Evolutionary conservation across 2,329 filamentous ascomycete genomes (phyloP), one percentile per base, ranked within the genome.

Genomic region (Teratosphaeria viscida): DNA sequence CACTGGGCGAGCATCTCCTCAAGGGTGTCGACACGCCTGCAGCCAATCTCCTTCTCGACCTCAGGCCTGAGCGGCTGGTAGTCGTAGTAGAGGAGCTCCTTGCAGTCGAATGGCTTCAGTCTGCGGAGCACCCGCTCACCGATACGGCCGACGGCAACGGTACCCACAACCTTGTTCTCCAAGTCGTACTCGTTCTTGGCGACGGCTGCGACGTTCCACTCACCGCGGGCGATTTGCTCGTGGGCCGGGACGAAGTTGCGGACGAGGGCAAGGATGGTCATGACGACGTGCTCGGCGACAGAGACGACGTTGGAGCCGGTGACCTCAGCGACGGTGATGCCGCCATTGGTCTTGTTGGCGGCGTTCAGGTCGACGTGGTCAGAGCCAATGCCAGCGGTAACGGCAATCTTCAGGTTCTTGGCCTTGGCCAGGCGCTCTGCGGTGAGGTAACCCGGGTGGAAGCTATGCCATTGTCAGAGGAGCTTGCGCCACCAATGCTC

Each of bases 151-250:
- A 97, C 92, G 72, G 89, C 94, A 61, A 99, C 94, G 73, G 94
- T 99, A 72, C 94, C 94, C 69, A 99, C 94, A 55, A 95, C 89
- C 86, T 99, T 99, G 82, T 83, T 82, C 84, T 97, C 94, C 60
- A 99, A 87, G 73, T 99, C 94, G 76, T 87, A 99, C 82, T 97
- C 92, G 80, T 96, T 92, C 88, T 97, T 97, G 74, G 94, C 94
- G 29, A 92, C 92, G 58, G 84, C 92, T 62, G 94, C 94, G 57
- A 99, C 94, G 74, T 99, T 83, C 94, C 94, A 99, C 63, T 96
- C 89, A 65, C 94, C 94, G 61, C 79, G 78, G 76, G 86, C 82
- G 72, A 99, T 88, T 83, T 90, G 86, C 82, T 97, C 92, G 81
- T 97, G 94, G 58, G 94, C 92, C 67, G 94, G 94, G 58, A 96